These are phyloP conservation scores for Apiotrichum gracile DNA, from an alignment of 1,284 basidiomycete species.

Conservation along the genomic window DNA sequence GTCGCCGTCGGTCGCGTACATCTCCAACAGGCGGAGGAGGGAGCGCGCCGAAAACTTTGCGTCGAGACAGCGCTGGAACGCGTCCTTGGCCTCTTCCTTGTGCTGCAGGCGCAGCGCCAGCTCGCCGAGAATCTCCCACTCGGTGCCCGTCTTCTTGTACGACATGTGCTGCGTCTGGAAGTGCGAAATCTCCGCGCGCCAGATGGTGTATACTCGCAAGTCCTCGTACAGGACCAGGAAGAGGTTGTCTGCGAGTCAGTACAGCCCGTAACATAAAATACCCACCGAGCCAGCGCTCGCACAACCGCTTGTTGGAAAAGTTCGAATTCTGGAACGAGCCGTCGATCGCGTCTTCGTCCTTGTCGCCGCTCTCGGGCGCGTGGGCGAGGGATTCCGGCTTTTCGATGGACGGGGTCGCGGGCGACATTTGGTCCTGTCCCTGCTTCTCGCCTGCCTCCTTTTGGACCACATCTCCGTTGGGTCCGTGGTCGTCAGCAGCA, in stretches of 20 bases:
- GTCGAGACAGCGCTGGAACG: conserved; percentile 90
- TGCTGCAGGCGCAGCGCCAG: conserved; percentile 86
- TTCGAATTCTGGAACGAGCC: conserved; percentile 61
- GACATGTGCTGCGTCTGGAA: conserved; percentile 95
- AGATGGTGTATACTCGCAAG: conserved; percentile 98
- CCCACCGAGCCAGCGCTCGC: conserved; percentile 84
- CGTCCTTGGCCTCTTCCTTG: conserved; percentile 96
- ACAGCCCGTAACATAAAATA: neutral
- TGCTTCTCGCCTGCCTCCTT: conserved; percentile 7
- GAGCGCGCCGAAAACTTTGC: conserved; percentile 84
- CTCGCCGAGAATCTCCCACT: conserved; percentile 99
- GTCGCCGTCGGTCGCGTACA: conserved; percentile 90
- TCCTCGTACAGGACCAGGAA: conserved; percentile 99
- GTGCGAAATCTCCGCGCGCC: conserved; percentile 97
- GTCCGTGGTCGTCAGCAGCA: too few relatives aligned
- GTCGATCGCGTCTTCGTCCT: conserved; percentile 40
- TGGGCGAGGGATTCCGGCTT: conserved; percentile 46
- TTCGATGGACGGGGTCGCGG: conserved; percentile 35
- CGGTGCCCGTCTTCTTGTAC: conserved; percentile 90
- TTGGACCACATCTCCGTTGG: neutral
- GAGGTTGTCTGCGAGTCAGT: conserved; percentile 60
- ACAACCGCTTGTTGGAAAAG: conserved; percentile 92
- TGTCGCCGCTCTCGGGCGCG: conserved; percentile 33
- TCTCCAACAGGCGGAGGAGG: conserved; percentile 85
- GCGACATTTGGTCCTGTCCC: conserved; percentile 11